Evolutionary conservation across 2,329 filamentous ascomycete genomes (phyloP), one percentile per base, ranked within the genome.

Genomic region (Canariomyces notabilis): DNA sequence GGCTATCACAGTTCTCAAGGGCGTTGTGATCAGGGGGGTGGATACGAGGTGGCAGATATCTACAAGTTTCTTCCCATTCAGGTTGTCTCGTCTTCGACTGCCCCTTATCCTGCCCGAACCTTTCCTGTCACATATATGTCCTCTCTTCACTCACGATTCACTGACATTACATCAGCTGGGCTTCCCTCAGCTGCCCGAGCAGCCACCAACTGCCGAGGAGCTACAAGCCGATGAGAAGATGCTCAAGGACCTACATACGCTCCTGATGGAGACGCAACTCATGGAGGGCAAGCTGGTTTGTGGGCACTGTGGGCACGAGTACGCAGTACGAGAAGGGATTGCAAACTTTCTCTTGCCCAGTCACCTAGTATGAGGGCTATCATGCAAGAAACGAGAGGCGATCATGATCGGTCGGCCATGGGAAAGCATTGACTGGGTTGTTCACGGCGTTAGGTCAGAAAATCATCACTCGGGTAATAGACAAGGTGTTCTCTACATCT

Each of bases 291-390:
- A 87, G 68, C 75, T 98, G 54, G 86, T 90, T 5, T 98, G 93
- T 65, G 89, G 80, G 38, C 87, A 86, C 67, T 98, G 93, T 64
- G 88, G 87, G 38, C 91, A 97, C 64, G 88, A 95, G 72, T 98
- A 97, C 67, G 82, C 82, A 49, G 84, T 98, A 53, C 90, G 93
- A 64, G 91, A 98, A 69, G 93, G 93, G 5, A 95, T 97, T 65
- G 89, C 89, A 49, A 97, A 97, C 67, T 98, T 98, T 61, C 70
- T 98, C 63, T 70, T 98, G 57, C 93, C 93, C 11, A 93, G 86
- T 60, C 93, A 98, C 72, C 70, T 98, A 67, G 93, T 90, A 37
- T 81, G 64, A 68, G 7, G 6, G 14, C 15, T 12, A 11, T 20
- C 18, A 9, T 16, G 32, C 11, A 7, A 23, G 35, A 39, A 22